Base-by-base conservation (phyloP, 768 basidiomycete species). In the Galerina sulciceps region DNA sequence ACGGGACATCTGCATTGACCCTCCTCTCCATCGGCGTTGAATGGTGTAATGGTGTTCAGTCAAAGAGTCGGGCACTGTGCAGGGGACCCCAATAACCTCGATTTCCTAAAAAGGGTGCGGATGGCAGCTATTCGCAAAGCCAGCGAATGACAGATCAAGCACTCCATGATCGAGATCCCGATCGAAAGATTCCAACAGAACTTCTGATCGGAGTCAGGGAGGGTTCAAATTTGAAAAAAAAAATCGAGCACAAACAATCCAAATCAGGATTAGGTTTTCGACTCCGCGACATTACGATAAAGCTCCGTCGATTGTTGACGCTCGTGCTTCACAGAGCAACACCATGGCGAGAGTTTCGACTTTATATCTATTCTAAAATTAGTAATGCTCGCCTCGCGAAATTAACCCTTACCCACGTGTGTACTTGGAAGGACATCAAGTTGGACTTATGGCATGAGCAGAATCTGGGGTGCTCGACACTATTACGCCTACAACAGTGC, bases 151-250 rank as follows among this genome's bases (percentile, higher is more conserved):
- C 49, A 51, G 49, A 51, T 51, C 49, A 51, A 46, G 60, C 51
- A 61, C 55, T 52, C 54, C 53, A 38, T 38, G 66, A 71, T 70
- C 68, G 62, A 70, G 66, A 69, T 57, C 57, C 22, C 45, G 53
- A 63, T 63, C 58, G 41, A 36, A 68, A 67, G 62, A 67, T 70
- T 70, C 67, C 72, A 71, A 75, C 71, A 73, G 75, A 76, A 77
- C 67, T 74, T 77, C 76, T 76, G 76, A 77, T 77, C 75, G 75
- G 74, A 74, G 26, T 31, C 26, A 75, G 67, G 37, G 35, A 47
- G 31, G 20, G 45, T 31, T 5, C 26, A 42, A 42, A 18, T 45
- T 45, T 55, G 45, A 44, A 55, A 44, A 55, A 55, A 45, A 22
- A 26, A 42, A 47, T 15, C 35, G 37, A 55, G 37, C 47, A 36